These are phyloP conservation scores for Coemansia sp. DNA, from an alignment of 192 early-diverging fungal species.

Conservation along the genomic window DNA sequence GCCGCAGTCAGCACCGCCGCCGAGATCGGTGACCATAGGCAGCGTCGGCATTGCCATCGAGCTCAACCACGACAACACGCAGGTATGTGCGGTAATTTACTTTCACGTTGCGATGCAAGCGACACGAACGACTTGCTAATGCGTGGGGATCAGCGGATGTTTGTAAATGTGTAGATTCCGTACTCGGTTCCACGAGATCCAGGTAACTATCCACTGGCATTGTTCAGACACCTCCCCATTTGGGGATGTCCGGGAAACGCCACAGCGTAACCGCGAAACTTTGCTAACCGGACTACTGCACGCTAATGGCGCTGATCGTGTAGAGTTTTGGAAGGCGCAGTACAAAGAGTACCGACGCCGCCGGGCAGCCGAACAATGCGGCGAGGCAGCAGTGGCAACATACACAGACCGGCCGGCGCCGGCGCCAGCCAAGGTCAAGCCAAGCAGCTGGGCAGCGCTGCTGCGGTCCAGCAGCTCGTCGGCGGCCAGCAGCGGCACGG, in stretches of 20 bases:
- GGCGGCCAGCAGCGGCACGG: not conserved
- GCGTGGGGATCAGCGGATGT: too few relatives aligned
- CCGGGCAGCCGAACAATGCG: conserved; percentile 2
- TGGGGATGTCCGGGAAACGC: not conserved
- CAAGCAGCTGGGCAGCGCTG: conserved; percentile 38
- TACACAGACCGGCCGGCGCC: not conserved
- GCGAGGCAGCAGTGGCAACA: not conserved
- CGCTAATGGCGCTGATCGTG: not conserved
- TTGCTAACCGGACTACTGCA: not conserved
- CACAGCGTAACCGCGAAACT: not conserved
- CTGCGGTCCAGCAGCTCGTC: conserved; percentile 8
- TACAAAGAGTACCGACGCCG: conserved; percentile 27
- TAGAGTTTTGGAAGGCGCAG: conserved; percentile 26
- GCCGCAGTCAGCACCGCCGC: not conserved
- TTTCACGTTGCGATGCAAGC: too few relatives aligned
- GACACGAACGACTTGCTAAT: too few relatives aligned
- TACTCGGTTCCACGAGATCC: conserved; percentile 25
- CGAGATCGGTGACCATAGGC: conserved; percentile 18
- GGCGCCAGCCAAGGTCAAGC: conserved; percentile 21
- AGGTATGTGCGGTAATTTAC: not conserved
- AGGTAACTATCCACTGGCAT: conserved; percentile 20
- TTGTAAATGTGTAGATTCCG: conserved; percentile 17
- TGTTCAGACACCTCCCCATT: too few relatives aligned
- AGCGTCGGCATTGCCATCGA: conserved; percentile 13
- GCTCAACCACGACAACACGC: not conserved